These are phyloP conservation scores for Boletus rubroflammeus DNA, from an alignment of 768 basidiomycete genomes.

Conservation along the genomic window DNA sequence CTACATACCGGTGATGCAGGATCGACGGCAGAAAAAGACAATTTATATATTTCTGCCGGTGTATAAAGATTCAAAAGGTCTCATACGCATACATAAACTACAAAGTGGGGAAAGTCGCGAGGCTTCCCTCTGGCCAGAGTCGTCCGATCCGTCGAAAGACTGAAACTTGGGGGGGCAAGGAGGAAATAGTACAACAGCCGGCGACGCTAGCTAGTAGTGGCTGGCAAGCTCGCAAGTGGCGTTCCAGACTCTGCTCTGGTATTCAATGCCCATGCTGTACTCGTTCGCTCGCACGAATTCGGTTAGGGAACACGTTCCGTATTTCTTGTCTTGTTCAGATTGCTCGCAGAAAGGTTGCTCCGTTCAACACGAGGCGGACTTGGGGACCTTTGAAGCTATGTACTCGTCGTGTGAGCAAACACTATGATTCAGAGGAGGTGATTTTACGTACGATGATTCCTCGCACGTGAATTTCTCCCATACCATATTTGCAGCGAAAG, in stretches of 20 bases:
- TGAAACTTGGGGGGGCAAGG: too few relatives aligned
- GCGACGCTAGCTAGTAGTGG: background rate
- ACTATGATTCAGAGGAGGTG: background rate
- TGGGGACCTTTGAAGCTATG: slow-evolving; percentile 34
- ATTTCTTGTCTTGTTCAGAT: slow-evolving; percentile 24
- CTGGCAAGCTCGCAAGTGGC: slow-evolving; percentile 30
- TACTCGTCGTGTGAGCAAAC: slow-evolving; percentile 1
- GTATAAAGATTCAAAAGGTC: too few relatives aligned
- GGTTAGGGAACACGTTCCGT: slow-evolving; percentile 38
- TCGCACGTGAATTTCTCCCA: slow-evolving; percentile 42
- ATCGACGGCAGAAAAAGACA: background rate
- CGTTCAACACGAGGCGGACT: slow-evolving; percentile 41
- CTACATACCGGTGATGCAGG: too few relatives aligned
- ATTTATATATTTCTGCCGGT: background rate
- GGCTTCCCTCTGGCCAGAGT: background rate
- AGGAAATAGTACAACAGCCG: too few relatives aligned
- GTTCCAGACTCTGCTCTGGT: slow-evolving; percentile 35
- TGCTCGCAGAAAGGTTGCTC: slow-evolving; percentile 33
- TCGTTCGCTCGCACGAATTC: slow-evolving; percentile 32
- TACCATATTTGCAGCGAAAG: slow-evolving; percentile 41
- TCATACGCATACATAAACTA: background rate
- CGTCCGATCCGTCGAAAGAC: background rate
- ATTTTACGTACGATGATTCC: slow-evolving; percentile 31
- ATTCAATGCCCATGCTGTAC: slow-evolving; percentile 24
- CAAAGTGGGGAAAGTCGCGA: background rate